A percentile compares a stretch with the other conserved stretches of the same genome.
Conservation (phyloP, 352 stramenopile genomes). For the Globisporangium nunn region DNA sequence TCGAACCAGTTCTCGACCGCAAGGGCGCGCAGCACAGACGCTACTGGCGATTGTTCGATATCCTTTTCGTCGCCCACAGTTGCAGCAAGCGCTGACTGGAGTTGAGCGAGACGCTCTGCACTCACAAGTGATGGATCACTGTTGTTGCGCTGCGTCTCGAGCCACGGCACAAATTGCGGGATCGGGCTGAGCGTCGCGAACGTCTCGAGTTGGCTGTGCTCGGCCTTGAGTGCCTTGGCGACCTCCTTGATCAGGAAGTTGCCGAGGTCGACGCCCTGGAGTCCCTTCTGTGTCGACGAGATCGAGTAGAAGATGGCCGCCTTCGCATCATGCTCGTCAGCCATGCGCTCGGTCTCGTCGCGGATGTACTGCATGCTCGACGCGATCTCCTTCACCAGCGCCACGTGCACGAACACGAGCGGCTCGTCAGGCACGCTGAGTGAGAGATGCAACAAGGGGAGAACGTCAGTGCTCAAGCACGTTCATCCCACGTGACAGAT, state of each 20-base stretch:
- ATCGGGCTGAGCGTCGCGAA: slow-evolving; percentile 95
- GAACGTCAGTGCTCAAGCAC: neutral
- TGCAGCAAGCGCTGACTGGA: slow-evolving; percentile 19
- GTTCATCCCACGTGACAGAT: too few species aligned
- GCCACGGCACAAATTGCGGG: slow-evolving; percentile 90
- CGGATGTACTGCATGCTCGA: slow-evolving; percentile 90
- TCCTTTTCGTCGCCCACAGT: too few species aligned
- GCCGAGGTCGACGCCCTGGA: slow-evolving; percentile 90
- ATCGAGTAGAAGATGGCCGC: slow-evolving; percentile 96
- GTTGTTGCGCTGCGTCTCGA: slow-evolving; percentile 73
- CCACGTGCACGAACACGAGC: slow-evolving; percentile 94
- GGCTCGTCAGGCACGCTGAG: slow-evolving; percentile 83
- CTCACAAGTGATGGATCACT: slow-evolving; percentile 24
- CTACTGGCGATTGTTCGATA: slow-evolving; percentile 19
- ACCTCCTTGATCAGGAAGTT: slow-evolving; percentile 96
- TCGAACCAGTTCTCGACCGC: slow-evolving; percentile 43
- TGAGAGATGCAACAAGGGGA: neutral
- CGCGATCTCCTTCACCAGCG: slow-evolving; percentile 86
- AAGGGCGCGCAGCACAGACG: slow-evolving; percentile 32
- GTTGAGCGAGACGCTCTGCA: slow-evolving; percentile 18
- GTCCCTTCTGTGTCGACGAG: slow-evolving; percentile 88
- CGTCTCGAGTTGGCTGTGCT: slow-evolving; percentile 63
- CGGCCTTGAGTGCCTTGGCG: slow-evolving; percentile 69
- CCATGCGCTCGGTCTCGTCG: slow-evolving; percentile 59
- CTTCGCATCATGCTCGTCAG: slow-evolving; percentile 46